Evolutionary conservation across 208 protist species (phyloP), one percentile per base, ranked within the genome.

Genomic region (Trypanosoma lewisi): DNA sequence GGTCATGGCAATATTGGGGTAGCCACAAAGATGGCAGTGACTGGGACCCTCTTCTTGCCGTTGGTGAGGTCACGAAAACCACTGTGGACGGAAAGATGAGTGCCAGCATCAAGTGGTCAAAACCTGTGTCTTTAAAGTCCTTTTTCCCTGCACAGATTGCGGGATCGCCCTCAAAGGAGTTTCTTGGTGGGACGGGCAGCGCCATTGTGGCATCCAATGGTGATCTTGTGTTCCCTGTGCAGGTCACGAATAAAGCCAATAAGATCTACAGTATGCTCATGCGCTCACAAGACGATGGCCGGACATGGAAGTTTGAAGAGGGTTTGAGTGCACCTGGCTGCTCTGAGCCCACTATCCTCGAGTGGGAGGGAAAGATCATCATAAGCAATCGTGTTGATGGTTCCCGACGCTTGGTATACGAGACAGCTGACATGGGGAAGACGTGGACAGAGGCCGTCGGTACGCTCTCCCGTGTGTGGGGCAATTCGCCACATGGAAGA

Each of bases 401-500:
- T n/a, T n/a, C n/a, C n/a, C n/a, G n/a, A n/a, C n/a, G n/a, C n/a
- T n/a, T n/a, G n/a, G 62, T 59, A 3, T 67, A 39, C 27, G 48
- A 59, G 37, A 52, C 62, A 4, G 42, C 19, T 33, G 51, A 67
- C 30, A 54, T 67, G 37, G 62, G 62, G 19, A 27, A 30, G 19
- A 59, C 62, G 19, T 67, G 62, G 49, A 41, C 14, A 4, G 62
- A 67, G 37, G 31, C 50, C 27, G 5, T 51, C 3, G 33, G 33
- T 5, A 59, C 39, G 30, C 21, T 67, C 28, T 67, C 62, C 16
- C 51, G 51, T 30, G 62, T 67, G 21, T 58, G 48, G 48, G 62
- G 62, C 9, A 57, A 37, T n/a, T 52, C 49, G 27, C 62, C 34
- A 31, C 0, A 23, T 17, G 39, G 62, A 34, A 34, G 5, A 27